Base-by-base conservation (phyloP, 441 rosid species). In the Macaranga tanarius region DNA sequence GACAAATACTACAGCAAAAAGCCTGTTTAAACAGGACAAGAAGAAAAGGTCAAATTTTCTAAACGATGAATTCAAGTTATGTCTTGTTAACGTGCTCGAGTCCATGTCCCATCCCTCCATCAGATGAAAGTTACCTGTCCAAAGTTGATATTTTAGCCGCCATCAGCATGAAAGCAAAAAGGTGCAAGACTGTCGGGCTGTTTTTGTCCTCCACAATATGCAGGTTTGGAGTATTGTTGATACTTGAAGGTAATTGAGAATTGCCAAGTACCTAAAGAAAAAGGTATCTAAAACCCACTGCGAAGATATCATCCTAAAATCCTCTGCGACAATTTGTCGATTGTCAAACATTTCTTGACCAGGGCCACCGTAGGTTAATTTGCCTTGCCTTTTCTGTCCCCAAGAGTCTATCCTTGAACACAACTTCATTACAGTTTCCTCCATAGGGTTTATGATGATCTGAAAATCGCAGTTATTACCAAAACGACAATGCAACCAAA, bases 291-390 rank as follows among this genome's bases (percentile, higher is more conserved):
- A 69, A 28, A 57, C 52, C 13, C 31, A 25, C 2, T 34, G 47
- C 42, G 23, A 45, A 26, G 31, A 51, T 50, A 26, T 11, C n/a
- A 22, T 51, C 44, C 64, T 25, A n/a, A 26, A 58, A 25, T 62
- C 50, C 4, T 47, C 44, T 23, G 13, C 0, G 2, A 6, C 48
- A 44, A 31, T 55, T 68, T 40, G 60, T 52, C 51, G 13, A 75
- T 68, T 40, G 60, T 52, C 58, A 17, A 75, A 19, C 10, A 55
- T 28, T 69, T 22, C 47, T 47, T n/a, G 51, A 51, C 60, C 50
- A 40, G 17, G 56, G 51, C 71, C 64, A 48, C 45, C 42, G 12
- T 31, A 65, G 68, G 58, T 58, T 71, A 58, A 62, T 51, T 62
- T 44, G 58, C 40, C 6, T 47, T 54, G 71, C 44, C 5, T 67